Conservation (phyloP, 2,329 filamentous ascomycete species). For the Trichoderma aggressivum region DNA sequence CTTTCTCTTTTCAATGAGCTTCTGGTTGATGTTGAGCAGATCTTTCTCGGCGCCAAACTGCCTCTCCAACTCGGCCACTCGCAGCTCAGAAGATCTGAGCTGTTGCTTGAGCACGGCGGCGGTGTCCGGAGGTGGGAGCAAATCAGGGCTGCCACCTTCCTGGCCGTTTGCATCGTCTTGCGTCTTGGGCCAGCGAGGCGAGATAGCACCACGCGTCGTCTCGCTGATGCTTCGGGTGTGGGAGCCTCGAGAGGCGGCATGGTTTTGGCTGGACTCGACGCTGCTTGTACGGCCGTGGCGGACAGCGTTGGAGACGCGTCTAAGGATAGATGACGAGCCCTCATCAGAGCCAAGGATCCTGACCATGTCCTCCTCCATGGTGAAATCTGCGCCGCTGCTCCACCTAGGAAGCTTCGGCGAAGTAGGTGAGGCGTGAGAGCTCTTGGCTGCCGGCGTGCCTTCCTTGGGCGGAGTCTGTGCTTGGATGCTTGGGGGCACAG, state of each 20-base stretch:
- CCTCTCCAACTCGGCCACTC: slow-evolving; percentile 81
- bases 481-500: slow-evolving; percentile 44
- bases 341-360: slow-evolving; percentile 80
- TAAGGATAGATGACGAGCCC: slow-evolving; percentile 73
- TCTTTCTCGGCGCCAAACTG: slow-evolving; percentile 66
- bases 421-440: slow-evolving; percentile 38
- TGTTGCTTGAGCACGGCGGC: slow-evolving; percentile 68
- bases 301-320: slow-evolving; percentile 88
- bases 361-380: slow-evolving; percentile 92
- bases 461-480: slow-evolving; percentile 44
- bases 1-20: slow-evolving; percentile 86
- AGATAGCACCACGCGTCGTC: slow-evolving; percentile 61
- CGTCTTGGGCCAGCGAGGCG: slow-evolving; percentile 68
- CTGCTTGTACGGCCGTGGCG: slow-evolving; percentile 89
- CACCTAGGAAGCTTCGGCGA: slow-evolving; percentile 69
- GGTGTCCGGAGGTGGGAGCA: slow-evolving; percentile 63
- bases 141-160: slow-evolving; percentile 69
- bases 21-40: slow-evolving; percentile 76
- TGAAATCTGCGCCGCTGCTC: slow-evolving; percentile 82
- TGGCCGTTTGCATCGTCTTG: slow-evolving; percentile 55
- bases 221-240: slow-evolving; percentile 64
- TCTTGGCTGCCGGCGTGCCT: slow-evolving; percentile 41
- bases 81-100: slow-evolving; percentile 75
- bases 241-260: slow-evolving; percentile 39
- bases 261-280: slow-evolving; percentile 52